A percentile compares a stretch with the other conserved stretches of the same genome.
Conservation (phyloP, 2,329 filamentous ascomycete genomes). For the Fusarium sp. region DNA sequence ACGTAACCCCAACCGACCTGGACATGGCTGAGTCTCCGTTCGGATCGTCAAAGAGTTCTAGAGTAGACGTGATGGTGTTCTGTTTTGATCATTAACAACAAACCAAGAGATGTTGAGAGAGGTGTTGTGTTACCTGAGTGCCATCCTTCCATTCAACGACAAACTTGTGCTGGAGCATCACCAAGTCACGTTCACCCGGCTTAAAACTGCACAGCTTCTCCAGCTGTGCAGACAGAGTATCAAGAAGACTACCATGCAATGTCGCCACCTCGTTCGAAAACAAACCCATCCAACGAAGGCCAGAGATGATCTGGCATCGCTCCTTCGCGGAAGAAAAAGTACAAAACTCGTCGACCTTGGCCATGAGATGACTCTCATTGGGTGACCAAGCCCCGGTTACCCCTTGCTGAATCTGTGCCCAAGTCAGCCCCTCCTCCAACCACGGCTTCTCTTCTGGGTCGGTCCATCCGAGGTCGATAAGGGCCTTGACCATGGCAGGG, state of each 20-base stretch:
- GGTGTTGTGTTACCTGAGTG: slow-evolving; percentile 43
- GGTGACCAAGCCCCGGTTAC: slow-evolving; percentile 16
- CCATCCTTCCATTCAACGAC: slow-evolving; percentile 74
- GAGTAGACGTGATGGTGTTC: slow-evolving; percentile 69
- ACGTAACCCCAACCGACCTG: slow-evolving; percentile 75
- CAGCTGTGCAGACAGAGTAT: neutral
- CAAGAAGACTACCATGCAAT: slow-evolving; percentile 61
- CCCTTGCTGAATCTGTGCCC: slow-evolving; percentile 37
- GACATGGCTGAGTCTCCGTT: slow-evolving; percentile 77
- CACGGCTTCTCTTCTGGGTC: slow-evolving; percentile 26
- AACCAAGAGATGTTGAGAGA: neutral
- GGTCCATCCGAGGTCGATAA: slow-evolving; percentile 78
- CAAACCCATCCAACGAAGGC: slow-evolving; percentile 57
- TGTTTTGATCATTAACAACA: neutral
- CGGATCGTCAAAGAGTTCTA: slow-evolving; percentile 75
- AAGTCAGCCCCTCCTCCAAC: slow-evolving; percentile 36
- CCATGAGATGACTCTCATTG: slow-evolving; percentile 63
- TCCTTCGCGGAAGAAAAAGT: slow-evolving; percentile 70
- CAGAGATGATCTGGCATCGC: slow-evolving; percentile 11
- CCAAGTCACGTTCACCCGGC: slow-evolving; percentile 5
- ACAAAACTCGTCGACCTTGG: slow-evolving; percentile 71
- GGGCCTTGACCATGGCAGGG: slow-evolving; percentile 74
- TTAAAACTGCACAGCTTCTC: neutral
- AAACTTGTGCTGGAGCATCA: slow-evolving; percentile 16
- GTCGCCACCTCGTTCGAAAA: slow-evolving; percentile 65